Percentiles rank a stretch among this genome's conserved stretches.
These are phyloP conservation scores for Vanrija humicola DNA, from an alignment of 1,284 basidiomycete genomes.

Conservation along the genomic window DNA sequence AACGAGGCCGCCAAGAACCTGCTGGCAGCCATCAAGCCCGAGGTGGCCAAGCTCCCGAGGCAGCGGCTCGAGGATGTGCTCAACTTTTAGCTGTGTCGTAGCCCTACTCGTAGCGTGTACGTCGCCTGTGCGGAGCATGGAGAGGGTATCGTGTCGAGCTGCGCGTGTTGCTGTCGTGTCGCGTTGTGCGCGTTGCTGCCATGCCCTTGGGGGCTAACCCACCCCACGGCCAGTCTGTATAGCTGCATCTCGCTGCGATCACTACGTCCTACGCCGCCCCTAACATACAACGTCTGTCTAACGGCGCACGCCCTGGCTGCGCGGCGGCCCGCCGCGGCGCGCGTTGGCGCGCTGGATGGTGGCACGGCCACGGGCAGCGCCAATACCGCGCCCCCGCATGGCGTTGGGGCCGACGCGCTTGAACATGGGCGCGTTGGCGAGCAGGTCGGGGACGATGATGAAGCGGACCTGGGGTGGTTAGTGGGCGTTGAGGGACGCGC, in stretches of 20 bases:
- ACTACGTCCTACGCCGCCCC: neutral
- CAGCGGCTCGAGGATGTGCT: slow-evolving; percentile 32
- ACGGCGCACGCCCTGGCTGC: slow-evolving; percentile 48
- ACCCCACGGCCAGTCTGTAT: neutral
- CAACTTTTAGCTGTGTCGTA: slow-evolving; percentile 25
- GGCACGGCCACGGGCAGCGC: slow-evolving; percentile 59
- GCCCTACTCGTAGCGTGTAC: neutral
- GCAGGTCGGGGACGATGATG: slow-evolving; percentile 99
- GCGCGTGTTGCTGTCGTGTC: too few species aligned
- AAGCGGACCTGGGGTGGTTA: slow-evolving; percentile 61
- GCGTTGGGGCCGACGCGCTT: slow-evolving; percentile 97
- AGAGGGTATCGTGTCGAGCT: too few species aligned
- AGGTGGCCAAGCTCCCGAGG: slow-evolving; percentile 34
- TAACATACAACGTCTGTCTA: slow-evolving; percentile 12
- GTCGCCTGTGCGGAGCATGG: neutral
- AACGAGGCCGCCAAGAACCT: slow-evolving; percentile 42
- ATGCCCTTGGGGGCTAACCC: too few species aligned
- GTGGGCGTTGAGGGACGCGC: too few species aligned
- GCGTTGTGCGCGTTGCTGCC: too few species aligned
- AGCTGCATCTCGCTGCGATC: neutral
- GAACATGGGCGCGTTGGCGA: slow-evolving; percentile 99
- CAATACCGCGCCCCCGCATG: slow-evolving; percentile 98
- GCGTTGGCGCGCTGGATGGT: slow-evolving; percentile 50
- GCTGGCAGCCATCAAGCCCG: slow-evolving; percentile 27
- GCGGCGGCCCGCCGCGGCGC: slow-evolving; percentile 45